Conservation (phyloP, 495 filamentous ascomycete genomes). For the Xylaria venustula region DNA sequence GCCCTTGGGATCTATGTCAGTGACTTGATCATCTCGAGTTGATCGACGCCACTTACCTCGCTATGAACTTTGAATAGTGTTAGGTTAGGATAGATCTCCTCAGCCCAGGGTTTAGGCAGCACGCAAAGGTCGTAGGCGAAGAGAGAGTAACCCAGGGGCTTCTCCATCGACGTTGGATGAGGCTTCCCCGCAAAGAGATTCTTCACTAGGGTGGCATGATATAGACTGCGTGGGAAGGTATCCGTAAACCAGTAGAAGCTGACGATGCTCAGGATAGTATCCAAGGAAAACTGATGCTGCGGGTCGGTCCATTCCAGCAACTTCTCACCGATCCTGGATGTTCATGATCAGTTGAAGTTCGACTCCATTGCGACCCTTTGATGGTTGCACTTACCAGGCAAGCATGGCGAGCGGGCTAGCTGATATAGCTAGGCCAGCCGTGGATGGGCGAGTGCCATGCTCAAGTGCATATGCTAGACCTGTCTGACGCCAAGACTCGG, state of each 20-base stretch:
- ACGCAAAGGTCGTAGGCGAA: constrained; percentile 57
- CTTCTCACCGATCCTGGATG: constrained; percentile 63
- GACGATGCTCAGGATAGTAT: constrained; percentile 57
- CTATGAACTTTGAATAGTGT: constrained; percentile 17
- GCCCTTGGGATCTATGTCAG: constrained; percentile 33
- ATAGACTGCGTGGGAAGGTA: constrained; percentile 56
- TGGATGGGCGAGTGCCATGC: constrained; percentile 60
- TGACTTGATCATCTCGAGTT: constrained; percentile 31
- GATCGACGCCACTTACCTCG: constrained; percentile 33
- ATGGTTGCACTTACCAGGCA: constrained; percentile 55
- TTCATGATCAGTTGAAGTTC: constrained; percentile 3
- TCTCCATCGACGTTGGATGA: constrained; percentile 43
- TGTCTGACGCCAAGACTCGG: constrained; percentile 11
- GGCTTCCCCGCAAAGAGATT: constrained; percentile 30
- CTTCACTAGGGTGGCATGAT: constrained; percentile 42
- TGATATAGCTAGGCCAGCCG: constrained; percentile 57
- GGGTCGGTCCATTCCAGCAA: constrained; percentile 61
- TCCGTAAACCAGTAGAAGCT: constrained; percentile 68
- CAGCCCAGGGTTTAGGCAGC: constrained; percentile 50
- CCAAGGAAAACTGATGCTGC: constrained; percentile 39
- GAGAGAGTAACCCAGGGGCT: constrained; percentile 58
- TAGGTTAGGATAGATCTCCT: constrained; percentile 34
- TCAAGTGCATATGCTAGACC: constrained; percentile 55
- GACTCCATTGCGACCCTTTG: neutral
- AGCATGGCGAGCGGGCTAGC: constrained; percentile 61